These are phyloP conservation scores for Osmanthus fragrans DNA, from an alignment of 257 asterid species.

Conservation along the genomic window DNA sequence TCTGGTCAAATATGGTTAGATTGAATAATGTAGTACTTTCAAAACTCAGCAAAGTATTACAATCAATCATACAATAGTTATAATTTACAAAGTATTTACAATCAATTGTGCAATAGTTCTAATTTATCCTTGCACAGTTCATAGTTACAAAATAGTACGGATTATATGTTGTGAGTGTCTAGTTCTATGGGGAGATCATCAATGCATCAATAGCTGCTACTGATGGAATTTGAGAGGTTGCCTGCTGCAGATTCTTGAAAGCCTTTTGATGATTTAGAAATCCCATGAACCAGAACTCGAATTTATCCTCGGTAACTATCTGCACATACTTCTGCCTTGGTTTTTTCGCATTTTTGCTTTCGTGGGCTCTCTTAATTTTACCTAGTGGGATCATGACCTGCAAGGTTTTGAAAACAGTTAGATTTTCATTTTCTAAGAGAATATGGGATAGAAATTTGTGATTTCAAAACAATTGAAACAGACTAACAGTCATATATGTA, in stretches of 20 bases:
- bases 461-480: neutral
- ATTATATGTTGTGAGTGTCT: neutral
- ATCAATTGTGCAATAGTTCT: no score
- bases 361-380: constrained; percentile 32
- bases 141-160: constrained; percentile 1
- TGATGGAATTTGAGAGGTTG: constrained; percentile 24
- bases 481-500: neutral
- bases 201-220: neutral
- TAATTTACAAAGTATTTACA: no score
- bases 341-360: constrained; percentile 26
- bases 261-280: constrained; percentile 43
- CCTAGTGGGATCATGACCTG: neutral
- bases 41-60: no score
- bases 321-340: constrained; percentile 27
- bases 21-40: no score
- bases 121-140: no score
- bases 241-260: constrained; percentile 34
- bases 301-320: constrained; percentile 43
- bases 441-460: neutral
- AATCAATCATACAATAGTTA: no score
- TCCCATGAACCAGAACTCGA: constrained; percentile 66
- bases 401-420: neutral
- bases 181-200: neutral
- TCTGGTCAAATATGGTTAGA: no score
- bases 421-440: neutral